Percentiles rank a stretch among this genome's conserved stretches.
phyloP scores from a whole-genome alignment of 805 yeast genomes.

The Lipomyces spencermartinsiae region DNA sequence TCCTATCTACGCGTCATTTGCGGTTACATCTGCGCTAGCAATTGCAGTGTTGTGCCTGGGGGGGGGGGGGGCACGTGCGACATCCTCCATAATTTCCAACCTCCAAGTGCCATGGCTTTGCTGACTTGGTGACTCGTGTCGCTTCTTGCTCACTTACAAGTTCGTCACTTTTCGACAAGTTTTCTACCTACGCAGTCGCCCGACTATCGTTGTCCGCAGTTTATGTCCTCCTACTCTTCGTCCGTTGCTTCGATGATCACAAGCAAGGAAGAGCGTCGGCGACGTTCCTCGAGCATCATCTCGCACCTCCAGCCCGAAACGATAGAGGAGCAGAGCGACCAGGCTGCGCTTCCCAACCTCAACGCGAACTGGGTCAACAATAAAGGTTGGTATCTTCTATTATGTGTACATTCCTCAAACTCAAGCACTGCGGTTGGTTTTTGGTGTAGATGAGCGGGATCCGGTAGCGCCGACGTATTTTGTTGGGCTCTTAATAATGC shows the following conservation, averaged over 20 bases:
- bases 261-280: constrained; percentile 47
- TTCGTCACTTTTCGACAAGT: background rate
- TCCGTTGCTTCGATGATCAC: constrained; percentile 28
- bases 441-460: background rate
- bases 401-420: background rate
- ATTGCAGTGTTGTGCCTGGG: too few relatives aligned
- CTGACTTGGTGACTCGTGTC: background rate
- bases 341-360: constrained; percentile 82
- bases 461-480: background rate
- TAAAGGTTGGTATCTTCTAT: constrained; percentile 59
- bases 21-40: too few relatives aligned
- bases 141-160: background rate
- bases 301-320: constrained; percentile 94
- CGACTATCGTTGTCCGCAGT: background rate
- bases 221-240: constrained; percentile 31
- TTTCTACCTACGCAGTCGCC: background rate
- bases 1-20: too few relatives aligned
- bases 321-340: constrained; percentile 90
- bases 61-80: too few relatives aligned
- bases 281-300: constrained; percentile 87
- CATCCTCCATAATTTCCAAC: too few relatives aligned
- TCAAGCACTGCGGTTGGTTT: background rate
- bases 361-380: constrained; percentile 96
- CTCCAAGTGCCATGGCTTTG: background rate
- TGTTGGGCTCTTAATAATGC: background rate